Conservation (phyloP, 352 stramenopile genomes). For the Pythium sukuiense region DNA sequence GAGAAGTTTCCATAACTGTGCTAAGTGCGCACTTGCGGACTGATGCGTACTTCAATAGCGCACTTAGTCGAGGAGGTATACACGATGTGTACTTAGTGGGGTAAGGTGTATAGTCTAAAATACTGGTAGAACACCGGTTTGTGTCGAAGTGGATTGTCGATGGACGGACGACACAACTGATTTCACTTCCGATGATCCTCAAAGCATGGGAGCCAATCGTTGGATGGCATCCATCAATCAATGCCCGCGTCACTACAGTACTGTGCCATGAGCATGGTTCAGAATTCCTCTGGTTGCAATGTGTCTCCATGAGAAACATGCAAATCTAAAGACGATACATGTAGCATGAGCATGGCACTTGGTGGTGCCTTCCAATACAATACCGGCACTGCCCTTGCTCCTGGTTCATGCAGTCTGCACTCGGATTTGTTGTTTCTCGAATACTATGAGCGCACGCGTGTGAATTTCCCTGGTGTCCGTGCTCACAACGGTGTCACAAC, state of each 20-base stretch:
- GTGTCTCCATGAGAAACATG: not conserved
- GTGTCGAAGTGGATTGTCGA: not conserved
- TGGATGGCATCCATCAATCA: too few species aligned
- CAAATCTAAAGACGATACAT: not conserved
- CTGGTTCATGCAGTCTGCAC: too few species aligned
- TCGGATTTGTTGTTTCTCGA: too few species aligned
- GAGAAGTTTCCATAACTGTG: constrained; percentile 1
- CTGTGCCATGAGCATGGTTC: too few species aligned
- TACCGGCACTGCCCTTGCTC: too few species aligned
- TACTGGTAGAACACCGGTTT: not conserved
- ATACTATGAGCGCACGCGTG: not conserved
- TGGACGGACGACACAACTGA: not conserved
- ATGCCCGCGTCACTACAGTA: too few species aligned
- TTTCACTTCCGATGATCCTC: too few species aligned
- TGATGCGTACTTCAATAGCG: not conserved
- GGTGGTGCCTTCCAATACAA: too few species aligned
- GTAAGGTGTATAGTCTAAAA: not conserved
- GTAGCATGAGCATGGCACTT: too few species aligned
- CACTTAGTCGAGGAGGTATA: not conserved
- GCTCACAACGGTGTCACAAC: not conserved
- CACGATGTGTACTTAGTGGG: too few species aligned
- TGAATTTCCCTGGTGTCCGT: not conserved
- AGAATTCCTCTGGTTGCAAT: not conserved
- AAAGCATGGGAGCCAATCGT: too few species aligned
- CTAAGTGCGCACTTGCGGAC: not conserved